phyloP scores from a whole-genome alignment of 192 early-diverging fungal species.

The Gonapodya sp. region DNA sequence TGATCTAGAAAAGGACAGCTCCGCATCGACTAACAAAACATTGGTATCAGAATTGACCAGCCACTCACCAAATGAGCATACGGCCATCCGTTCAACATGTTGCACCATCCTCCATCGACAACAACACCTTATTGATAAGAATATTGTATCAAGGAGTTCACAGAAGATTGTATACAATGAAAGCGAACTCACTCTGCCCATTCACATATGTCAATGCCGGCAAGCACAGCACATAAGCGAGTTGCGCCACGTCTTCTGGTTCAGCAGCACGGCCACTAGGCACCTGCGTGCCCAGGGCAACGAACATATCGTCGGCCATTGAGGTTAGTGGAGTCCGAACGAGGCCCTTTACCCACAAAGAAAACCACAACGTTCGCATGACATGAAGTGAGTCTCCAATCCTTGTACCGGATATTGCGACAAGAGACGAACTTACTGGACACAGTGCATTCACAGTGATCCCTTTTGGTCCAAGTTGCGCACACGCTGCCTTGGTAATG shows the following conservation, averaged over 20 bases:
- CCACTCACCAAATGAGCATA: too few species aligned
- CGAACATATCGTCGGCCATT: conserved; percentile 4
- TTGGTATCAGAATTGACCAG: too few species aligned
- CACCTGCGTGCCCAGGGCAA: neutral
- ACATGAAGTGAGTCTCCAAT: too few species aligned
- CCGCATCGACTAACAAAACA: too few species aligned
- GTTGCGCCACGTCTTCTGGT: conserved; percentile 2
- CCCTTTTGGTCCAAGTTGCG: conserved; percentile 4
- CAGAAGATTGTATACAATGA: neutral
- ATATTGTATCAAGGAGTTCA: neutral
- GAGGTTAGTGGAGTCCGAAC: neutral
- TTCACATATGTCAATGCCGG: neutral
- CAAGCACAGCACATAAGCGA: neutral
- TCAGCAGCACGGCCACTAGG: neutral
- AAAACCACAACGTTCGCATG: too few species aligned
- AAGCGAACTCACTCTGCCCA: neutral
- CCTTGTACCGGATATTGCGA: neutral
- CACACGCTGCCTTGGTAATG: conserved; percentile 7
- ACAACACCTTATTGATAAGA: neutral
- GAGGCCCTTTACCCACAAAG: conserved; percentile 1
- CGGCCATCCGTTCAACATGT: conserved; percentile 6
- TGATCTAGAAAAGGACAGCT: too few species aligned
- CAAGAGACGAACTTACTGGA: neutral
- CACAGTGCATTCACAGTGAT: neutral
- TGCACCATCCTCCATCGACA: conserved; percentile 10